phyloP scores from a whole-genome alignment of 2,329 filamentous ascomycete species.

The Penicillium italicum region DNA sequence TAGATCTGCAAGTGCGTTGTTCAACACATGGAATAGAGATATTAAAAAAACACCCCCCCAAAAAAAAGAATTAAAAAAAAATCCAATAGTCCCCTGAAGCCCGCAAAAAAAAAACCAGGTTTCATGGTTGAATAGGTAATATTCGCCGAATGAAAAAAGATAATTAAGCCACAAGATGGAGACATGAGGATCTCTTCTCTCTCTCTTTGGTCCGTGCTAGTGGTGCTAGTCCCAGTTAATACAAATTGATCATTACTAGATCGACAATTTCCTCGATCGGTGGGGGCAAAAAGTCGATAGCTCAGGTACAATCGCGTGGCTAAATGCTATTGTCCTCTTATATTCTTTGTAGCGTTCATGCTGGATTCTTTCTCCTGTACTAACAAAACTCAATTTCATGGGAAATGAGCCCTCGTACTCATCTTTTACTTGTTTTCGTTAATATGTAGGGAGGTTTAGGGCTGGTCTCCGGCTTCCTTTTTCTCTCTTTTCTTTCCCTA shows the following conservation, averaged over 20 bases:
- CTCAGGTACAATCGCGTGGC: constrained; percentile 17
- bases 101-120: background rate
- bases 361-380: background rate
- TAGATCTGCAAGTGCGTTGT: background rate
- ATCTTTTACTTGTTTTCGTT: constrained; percentile 1
- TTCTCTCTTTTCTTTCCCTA: constrained; percentile 2
- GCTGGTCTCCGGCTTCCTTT: background rate
- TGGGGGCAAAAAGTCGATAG: constrained; percentile 13
- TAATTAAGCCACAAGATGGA: constrained; percentile 2
- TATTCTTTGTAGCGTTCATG: constrained; percentile 1
- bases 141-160: constrained; percentile 7
- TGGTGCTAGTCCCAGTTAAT: constrained; percentile 13
- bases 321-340: background rate
- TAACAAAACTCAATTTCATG: constrained; percentile 17
- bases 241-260: constrained; percentile 17
- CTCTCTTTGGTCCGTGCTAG: constrained; percentile 9
- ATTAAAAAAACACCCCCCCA: background rate
- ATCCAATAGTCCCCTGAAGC: background rate
- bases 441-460: constrained; percentile 16
- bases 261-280: constrained; percentile 19
- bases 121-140: background rate
- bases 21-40: background rate
- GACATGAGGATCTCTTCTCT: background rate
- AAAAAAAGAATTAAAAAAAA: background rate
- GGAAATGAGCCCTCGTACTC: background rate